Evolutionary conservation across 1,284 basidiomycete genomes (phyloP).

Genomic region (Laetiporus sulphureus): DNA sequence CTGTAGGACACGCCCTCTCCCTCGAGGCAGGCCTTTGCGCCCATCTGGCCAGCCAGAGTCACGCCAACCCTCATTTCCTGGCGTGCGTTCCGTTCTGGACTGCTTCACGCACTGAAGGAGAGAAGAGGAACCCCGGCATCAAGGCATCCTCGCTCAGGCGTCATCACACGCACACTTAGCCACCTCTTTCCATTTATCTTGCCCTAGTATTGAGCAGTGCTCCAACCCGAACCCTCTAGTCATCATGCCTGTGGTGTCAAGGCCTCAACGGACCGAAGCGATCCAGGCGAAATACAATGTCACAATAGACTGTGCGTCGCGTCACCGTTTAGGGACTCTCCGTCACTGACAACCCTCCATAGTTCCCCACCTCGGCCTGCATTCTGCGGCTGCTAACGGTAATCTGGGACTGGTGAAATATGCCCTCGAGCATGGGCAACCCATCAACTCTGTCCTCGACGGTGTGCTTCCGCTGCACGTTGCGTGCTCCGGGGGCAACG

Average conservation of each 20-base stretch:
- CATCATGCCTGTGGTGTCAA: slow-evolving; percentile 28
- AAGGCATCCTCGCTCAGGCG: background rate
- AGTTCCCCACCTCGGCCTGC: slow-evolving; percentile 85
- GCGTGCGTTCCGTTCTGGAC: too few species aligned
- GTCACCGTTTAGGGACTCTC: background rate
- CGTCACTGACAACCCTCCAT: background rate
- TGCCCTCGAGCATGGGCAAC: slow-evolving; percentile 88
- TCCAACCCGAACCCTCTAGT: slow-evolving; percentile 6
- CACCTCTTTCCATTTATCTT: too few species aligned
- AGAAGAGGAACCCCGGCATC: slow-evolving; percentile 4
- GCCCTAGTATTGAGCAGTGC: too few species aligned
- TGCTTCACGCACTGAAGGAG: too few species aligned
- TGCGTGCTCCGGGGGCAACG: slow-evolving; percentile 82
- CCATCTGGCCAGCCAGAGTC: too few species aligned
- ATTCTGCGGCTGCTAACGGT: slow-evolving; percentile 83
- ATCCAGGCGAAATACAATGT: slow-evolving; percentile 74
- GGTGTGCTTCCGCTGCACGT: slow-evolving; percentile 90
- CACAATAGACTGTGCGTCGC: slow-evolving; percentile 62
- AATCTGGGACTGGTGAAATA: slow-evolving; percentile 85
- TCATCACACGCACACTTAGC: too few species aligned
- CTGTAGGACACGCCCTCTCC: background rate
- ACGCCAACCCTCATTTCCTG: too few species aligned
- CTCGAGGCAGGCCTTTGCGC: too few species aligned
- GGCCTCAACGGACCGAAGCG: slow-evolving; percentile 43
- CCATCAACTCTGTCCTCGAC: slow-evolving; percentile 87